A percentile compares a stretch with the other conserved stretches of the same genome.
These are phyloP conservation scores for Termitomyces sp. DNA, from an alignment of 768 basidiomycete species.

Conservation along the genomic window DNA sequence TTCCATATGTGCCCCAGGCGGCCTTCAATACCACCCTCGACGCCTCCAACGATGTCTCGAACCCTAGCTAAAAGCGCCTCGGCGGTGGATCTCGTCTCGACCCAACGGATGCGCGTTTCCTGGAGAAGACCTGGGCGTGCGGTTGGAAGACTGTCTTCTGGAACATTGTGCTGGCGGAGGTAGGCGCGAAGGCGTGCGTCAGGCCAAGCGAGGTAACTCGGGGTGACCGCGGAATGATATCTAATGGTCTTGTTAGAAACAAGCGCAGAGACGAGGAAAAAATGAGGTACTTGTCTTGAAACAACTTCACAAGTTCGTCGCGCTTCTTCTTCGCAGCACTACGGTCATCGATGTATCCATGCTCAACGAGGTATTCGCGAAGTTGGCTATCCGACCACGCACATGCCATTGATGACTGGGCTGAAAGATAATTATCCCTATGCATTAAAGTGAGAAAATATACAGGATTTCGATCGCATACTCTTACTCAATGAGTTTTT, in stretches of 20 bases:
- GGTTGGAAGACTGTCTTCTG: conserved; percentile 64
- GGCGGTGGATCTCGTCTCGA: conserved; percentile 56
- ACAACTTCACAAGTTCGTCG: conserved; percentile 71
- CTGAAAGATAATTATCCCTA: conserved; percentile 68
- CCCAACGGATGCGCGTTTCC: conserved; percentile 77
- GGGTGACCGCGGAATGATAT: conserved; percentile 37
- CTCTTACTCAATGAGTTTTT: conserved; percentile 63
- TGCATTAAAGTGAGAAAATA: neutral
- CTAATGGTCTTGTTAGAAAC: conserved; percentile 34
- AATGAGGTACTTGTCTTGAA: conserved; percentile 61
- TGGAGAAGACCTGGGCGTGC: conserved; percentile 73
- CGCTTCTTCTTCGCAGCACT: conserved; percentile 61
- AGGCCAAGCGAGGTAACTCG: conserved; percentile 84
- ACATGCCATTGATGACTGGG: conserved; percentile 55
- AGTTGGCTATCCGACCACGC: conserved; percentile 77
- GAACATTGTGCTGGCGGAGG: conserved; percentile 71
- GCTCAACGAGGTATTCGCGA: conserved; percentile 68
- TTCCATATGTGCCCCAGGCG: conserved; percentile 50
- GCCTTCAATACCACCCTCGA: conserved; percentile 75
- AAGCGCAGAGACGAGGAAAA: neutral
- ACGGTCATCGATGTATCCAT: conserved; percentile 52
- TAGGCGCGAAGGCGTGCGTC: conserved; percentile 91
- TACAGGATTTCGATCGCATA: conserved; percentile 5
- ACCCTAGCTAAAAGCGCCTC: conserved; percentile 59
- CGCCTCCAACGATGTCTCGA: conserved; percentile 60